Conservation (phyloP, 345 rosid genomes). For the Aurinia saxatilis region DNA sequence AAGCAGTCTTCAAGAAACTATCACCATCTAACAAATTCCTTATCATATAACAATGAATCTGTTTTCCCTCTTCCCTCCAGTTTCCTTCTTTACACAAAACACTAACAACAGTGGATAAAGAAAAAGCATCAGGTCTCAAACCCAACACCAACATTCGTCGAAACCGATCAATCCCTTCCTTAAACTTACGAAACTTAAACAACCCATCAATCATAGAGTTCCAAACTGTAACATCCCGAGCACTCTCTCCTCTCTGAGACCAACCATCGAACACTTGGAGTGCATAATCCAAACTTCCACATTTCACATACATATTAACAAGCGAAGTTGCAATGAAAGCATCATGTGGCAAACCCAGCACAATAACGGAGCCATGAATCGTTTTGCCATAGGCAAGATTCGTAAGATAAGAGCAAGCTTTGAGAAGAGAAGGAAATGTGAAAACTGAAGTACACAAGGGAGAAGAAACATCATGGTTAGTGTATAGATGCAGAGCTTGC, state of each 20-base stretch:
- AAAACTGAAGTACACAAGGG: slow-evolving; percentile 36
- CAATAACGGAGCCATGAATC: slow-evolving; percentile 44
- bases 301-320: slow-evolving; percentile 50
- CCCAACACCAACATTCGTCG: slow-evolving; percentile 46
- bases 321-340: slow-evolving; percentile 60
- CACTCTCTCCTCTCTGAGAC: slow-evolving; percentile 24
- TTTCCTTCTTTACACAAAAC: slow-evolving; percentile 29
- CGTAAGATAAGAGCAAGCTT: slow-evolving; percentile 47
- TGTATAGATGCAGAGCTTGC: slow-evolving; percentile 47
- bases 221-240: slow-evolving; percentile 58
- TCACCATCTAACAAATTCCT: slow-evolving; percentile 41
- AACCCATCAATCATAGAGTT: slow-evolving; percentile 61
- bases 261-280: slow-evolving; percentile 60
- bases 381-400: slow-evolving; percentile 43
- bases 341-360: slow-evolving; percentile 41
- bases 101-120: slow-evolving; percentile 50
- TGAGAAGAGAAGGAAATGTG: slow-evolving; percentile 63
- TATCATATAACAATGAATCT: slow-evolving; percentile 57
- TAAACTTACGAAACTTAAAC: slow-evolving; percentile 34
- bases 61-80: slow-evolving; percentile 37
- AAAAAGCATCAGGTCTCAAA: slow-evolving; percentile 58
- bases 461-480: slow-evolving; percentile 22
- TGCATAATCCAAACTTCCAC: slow-evolving; percentile 50
- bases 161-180: slow-evolving; percentile 46
- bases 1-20: slow-evolving; percentile 51